A percentile compares a stretch with the other conserved stretches of the same genome.
These are phyloP conservation scores for Punctularia strigosozonata DNA, from an alignment of 768 basidiomycete species.

Conservation along the genomic window DNA sequence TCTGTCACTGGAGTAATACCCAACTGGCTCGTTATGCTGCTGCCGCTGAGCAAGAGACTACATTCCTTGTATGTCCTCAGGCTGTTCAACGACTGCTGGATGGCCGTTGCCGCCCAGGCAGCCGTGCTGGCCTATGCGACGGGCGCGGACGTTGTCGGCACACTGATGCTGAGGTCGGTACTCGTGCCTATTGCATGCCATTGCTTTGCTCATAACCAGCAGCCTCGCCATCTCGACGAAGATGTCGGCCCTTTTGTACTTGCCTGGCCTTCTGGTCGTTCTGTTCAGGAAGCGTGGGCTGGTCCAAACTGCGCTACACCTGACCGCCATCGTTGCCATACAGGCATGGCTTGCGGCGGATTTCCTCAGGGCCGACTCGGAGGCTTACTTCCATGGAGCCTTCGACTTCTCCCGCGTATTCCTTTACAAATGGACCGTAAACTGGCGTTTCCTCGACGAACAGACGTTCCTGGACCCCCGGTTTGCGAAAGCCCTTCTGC, in stretches of 20 bases:
- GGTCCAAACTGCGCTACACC: constrained; percentile 34
- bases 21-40: constrained; percentile 60
- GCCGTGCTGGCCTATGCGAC: constrained; percentile 56
- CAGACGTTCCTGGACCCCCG: constrained; percentile 54
- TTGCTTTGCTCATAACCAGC: constrained; percentile 6
- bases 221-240: constrained; percentile 85
- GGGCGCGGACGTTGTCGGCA: constrained; percentile 48
- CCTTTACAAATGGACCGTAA: constrained; percentile 94
- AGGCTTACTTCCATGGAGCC: constrained; percentile 60
- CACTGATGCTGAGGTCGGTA: constrained; percentile 62
- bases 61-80: constrained; percentile 90
- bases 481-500: constrained; percentile 53
- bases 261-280: constrained; percentile 80
- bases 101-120: constrained; percentile 49
- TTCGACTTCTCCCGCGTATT: constrained; percentile 87
- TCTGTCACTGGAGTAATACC: constrained; percentile 43
- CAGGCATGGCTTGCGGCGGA: constrained; percentile 59
- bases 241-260: constrained; percentile 86
- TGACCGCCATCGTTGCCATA: constrained; percentile 29
- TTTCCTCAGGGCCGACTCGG: constrained; percentile 50
- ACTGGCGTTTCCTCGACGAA: constrained; percentile 85
- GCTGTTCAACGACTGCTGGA: constrained; percentile 94
- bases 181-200: neutral
- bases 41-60: constrained; percentile 84
- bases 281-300: constrained; percentile 66